These are phyloP conservation scores for Phytophthora lateralis DNA, from an alignment of 352 stramenopile species.

Conservation along the genomic window DNA sequence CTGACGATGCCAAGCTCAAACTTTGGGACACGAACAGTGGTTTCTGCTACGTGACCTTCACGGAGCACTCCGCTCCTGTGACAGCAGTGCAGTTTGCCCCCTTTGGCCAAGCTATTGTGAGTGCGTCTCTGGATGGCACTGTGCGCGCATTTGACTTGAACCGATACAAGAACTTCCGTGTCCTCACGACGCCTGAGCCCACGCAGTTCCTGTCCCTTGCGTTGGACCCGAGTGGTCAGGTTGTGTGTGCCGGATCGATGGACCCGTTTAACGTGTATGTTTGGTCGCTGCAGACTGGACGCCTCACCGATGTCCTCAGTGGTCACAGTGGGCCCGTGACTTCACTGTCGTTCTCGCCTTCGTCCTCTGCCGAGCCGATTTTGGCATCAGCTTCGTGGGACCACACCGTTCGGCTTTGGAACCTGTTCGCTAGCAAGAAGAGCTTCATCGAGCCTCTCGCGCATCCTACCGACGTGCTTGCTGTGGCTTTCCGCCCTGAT, in stretches of 20 bases:
- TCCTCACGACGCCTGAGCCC: constrained; percentile 95
- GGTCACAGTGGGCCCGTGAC: constrained; percentile 98
- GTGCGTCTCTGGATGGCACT: constrained; percentile 97
- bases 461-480: constrained; percentile 96
- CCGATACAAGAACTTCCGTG: constrained; percentile 99
- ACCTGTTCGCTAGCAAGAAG: constrained; percentile 98
- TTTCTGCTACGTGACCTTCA: constrained; percentile 99
- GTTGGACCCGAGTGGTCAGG: constrained; percentile 96
- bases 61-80: constrained; percentile 96
- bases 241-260: constrained; percentile 94
- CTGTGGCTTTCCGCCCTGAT: constrained; percentile 96
- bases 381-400: constrained; percentile 98
- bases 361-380: constrained; percentile 75
- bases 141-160: constrained; percentile 98
- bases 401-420: constrained; percentile 98
- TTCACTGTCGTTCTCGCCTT: constrained; percentile 92
- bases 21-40: constrained; percentile 98
- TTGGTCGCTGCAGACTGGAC: constrained; percentile 97
- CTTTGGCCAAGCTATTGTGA: constrained; percentile 94
- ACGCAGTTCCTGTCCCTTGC: constrained; percentile 98
- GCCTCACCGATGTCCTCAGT: constrained; percentile 97
- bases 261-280: constrained; percentile 98
- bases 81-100: constrained; percentile 96
- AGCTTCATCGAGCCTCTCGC: constrained; percentile 95
- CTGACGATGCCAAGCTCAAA: constrained; percentile 98